A percentile compares a stretch with the other conserved stretches of the same genome.
These are phyloP conservation scores for Ophiostoma triangulosporum DNA, from an alignment of 2,329 filamentous ascomycete species.

Conservation along the genomic window DNA sequence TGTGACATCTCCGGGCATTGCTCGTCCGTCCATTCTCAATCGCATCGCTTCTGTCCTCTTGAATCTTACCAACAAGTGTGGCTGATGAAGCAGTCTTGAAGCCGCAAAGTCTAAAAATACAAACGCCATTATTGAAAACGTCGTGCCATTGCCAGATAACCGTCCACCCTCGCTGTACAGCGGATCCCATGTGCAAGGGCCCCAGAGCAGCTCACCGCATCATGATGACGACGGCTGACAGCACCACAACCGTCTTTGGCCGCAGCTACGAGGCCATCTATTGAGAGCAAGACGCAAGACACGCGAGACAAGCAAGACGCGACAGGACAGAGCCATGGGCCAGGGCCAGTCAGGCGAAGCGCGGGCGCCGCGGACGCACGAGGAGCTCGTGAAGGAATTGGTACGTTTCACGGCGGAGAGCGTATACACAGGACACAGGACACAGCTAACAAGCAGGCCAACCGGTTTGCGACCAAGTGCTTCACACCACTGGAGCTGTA, in stretches of 20 bases:
- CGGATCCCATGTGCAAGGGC: neutral
- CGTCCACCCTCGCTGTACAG: neutral
- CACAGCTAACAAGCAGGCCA: slow-evolving; percentile 30
- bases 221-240: neutral
- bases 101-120: neutral
- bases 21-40: neutral
- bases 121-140: no score
- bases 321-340: slow-evolving; percentile 29
- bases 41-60: no score
- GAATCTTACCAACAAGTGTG: no score
- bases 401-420: slow-evolving; percentile 22
- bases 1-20: neutral
- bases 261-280: neutral
- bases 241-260: neutral
- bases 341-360: slow-evolving; percentile 36
- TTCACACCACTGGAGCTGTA: slow-evolving; percentile 61
- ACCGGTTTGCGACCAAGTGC: slow-evolving; percentile 53
- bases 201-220: neutral
- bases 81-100: neutral
- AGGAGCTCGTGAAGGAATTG: slow-evolving; percentile 37
- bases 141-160: no score
- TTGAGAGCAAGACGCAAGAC: neutral
- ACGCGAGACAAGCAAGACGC: neutral
- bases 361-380: slow-evolving; percentile 31
- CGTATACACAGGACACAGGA: no score